Evolutionary conservation across 352 stramenopile genomes (phyloP), one percentile per base, ranked within the genome.

Genomic region (Phytopythium ostracodes): DNA sequence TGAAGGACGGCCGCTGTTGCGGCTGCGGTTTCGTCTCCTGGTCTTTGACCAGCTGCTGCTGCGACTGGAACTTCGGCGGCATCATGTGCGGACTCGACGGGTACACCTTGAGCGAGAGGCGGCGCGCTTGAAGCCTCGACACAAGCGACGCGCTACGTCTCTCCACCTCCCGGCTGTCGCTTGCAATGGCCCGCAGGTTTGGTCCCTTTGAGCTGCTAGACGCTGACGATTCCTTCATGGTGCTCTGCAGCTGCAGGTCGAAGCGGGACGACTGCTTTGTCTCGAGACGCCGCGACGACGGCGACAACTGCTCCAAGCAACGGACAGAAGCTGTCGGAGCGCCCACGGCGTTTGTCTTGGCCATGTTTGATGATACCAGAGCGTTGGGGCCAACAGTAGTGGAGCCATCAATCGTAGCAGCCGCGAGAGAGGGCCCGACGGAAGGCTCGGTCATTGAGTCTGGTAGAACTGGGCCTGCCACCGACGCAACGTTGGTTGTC

Each of bases 41-140:
- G 25, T 40, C 2, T 3, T 47, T 36, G 8, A 20, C 1, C 1
- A 46, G 25, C 20, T 18, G 31, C 33, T 25, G 24, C 10, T 46
- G 56, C 11, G 40, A 54, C 18, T 54, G 56, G 25, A 18, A 50
- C 24, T 22, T 31, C 1, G 35, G 54, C 4, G 17, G 7, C 18
- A 17, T 22, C 0, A 40, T 58, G 31, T 31, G 63, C 25, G 4
- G 54, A 2, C 22, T 36, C 25, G 24, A 22, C 22, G 65, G 68
- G 35, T 66, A 71, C 31, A 71, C 56, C 52, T 73, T 72, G 12
- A 59, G n/a, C 8, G 56, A 60, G 8, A 54, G 50, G 18, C 22
- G 14, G 5, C 14, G 55, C 33, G 54, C 18, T 24, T 60, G 36
- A 2, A 47, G n/a, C 25, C 27, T 20, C 7, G 35, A 22, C 9